Percentiles rank a stretch among this genome's conserved stretches.
phyloP scores from a whole-genome alignment of 805 yeast species.

The Ogataea populi-albae region DNA sequence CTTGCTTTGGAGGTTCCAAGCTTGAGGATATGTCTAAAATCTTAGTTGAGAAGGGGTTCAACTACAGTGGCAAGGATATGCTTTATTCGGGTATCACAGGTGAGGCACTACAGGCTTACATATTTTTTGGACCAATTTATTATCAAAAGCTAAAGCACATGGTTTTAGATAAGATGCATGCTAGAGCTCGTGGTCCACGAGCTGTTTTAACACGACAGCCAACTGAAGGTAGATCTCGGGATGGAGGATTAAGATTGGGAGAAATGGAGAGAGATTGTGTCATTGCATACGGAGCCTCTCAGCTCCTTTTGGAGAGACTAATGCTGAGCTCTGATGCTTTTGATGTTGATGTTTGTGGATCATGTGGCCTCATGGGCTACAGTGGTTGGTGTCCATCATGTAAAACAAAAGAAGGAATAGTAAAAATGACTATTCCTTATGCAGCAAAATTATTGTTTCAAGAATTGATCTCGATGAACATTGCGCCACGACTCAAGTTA shows the following conservation, averaged over 20 bases:
- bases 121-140: constrained; percentile 97
- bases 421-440: constrained; percentile 95
- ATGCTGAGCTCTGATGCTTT: constrained; percentile 98
- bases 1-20: constrained; percentile 98
- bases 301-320: constrained; percentile 84
- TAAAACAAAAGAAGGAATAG: constrained; percentile 79
- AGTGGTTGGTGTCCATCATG: constrained; percentile 98
- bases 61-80: constrained; percentile 97
- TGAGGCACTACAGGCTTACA: constrained; percentile 94
- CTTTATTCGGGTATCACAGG: constrained; percentile 96
- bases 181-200: constrained; percentile 98
- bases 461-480: constrained; percentile 96
- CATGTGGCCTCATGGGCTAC: constrained; percentile 96
- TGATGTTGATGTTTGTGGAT: constrained; percentile 91
- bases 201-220: constrained; percentile 98
- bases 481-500: constrained; percentile 89
- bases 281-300: constrained; percentile 98
- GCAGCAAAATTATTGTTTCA: constrained; percentile 98
- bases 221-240: constrained; percentile 97
- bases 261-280: constrained; percentile 99
- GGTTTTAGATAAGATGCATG: constrained; percentile 99
- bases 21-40: constrained; percentile 92
- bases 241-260: constrained; percentile 97
- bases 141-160: constrained; percentile 97
- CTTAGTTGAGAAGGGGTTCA: constrained; percentile 86